Base-by-base conservation (phyloP, 2,329 filamentous ascomycete genomes). In the Fusarium metavorans region DNA sequence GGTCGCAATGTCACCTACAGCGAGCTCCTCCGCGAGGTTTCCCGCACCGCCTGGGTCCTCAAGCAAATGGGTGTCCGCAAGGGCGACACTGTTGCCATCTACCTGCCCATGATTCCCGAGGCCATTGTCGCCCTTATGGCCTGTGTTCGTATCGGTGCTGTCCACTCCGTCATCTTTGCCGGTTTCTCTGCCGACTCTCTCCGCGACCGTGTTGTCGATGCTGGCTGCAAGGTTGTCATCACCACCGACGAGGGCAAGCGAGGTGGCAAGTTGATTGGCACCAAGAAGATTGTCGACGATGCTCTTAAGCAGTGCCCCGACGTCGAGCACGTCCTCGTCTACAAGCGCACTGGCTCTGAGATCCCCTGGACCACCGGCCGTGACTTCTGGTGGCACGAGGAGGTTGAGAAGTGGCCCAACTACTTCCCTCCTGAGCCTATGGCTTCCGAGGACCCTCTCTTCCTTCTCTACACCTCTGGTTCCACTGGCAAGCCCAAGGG, bases 401-500 rank as follows among this genome's bases (percentile, higher is more conserved):
- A 98, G 89, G 92, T 96, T 65, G 94, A 97, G 83, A 98, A 98
- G 88, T 98, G 95, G 91, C 97, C 97, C 74, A 89, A 91, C 79
- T 98, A 98, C 88, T 92, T 97, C 81, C 88, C 96, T 34, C 95
- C 96, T 13, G 95, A 97, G 88, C 85, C 91, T 75, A 93, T 99
- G 90, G 94, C 90, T 87, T 94, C 97, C 1, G 97, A 99, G 84
- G 97, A 99, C 81, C 97, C 97, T 67, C 90, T 99, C 10, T 99
- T 98, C 91, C 87, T 99, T 68, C 93, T 99, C 66, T 99, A 99
- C 87, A 99, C 97, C 2, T 98, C 96, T 39, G 97, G 97, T 45
- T 98, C 96, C 1, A 99, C 97, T 10, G 97, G 97, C 74, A 98
- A 98, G 90, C 97, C 97, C 77, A 99, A 99, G 91, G 97, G 97